These are phyloP conservation scores for Penicillium dipodomyicola DNA, from an alignment of 495 filamentous ascomycete genomes.

Conservation along the genomic window DNA sequence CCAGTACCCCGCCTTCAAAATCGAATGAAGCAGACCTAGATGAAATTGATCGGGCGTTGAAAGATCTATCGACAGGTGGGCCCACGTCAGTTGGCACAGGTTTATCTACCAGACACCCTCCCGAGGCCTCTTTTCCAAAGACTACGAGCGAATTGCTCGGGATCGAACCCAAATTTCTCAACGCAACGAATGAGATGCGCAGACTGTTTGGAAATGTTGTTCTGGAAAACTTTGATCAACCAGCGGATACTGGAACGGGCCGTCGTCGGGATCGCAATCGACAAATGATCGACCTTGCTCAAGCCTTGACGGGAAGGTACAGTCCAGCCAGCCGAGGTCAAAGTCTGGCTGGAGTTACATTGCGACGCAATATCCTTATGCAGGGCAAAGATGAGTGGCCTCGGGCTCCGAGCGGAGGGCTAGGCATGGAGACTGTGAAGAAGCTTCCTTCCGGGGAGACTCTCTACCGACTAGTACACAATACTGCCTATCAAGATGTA, in stretches of 20 bases:
- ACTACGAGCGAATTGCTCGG: conserved; percentile 58
- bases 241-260: conserved; percentile 50
- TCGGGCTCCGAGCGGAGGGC: conserved; percentile 69
- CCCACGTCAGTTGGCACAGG: conserved; percentile 17
- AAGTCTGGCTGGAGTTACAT: conserved; percentile 64
- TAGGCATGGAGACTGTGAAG: conserved; percentile 75
- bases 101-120: conserved; percentile 29
- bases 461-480: conserved; percentile 72
- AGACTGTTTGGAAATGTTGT: conserved; percentile 83
- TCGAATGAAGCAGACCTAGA: conserved; percentile 52
- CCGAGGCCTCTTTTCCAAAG: conserved; percentile 45
- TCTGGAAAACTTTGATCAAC: conserved; percentile 59
- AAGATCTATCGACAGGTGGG: conserved; percentile 52
- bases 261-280: conserved; percentile 53
- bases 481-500: conserved; percentile 67
- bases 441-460: conserved; percentile 48
- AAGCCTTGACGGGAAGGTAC: conserved; percentile 62
- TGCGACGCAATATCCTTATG: conserved; percentile 78
- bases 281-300: conserved; percentile 65
- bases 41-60: conserved; percentile 80
- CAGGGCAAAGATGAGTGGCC: conserved; percentile 93
- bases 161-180: conserved; percentile 76
- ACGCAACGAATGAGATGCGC: conserved; percentile 90
- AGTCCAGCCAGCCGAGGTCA: conserved; percentile 55
- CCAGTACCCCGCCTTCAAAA: conserved; percentile 15